Evolutionary conservation across 129 eudicot genomes (phyloP).

Genomic region (Artemisia annua): DNA sequence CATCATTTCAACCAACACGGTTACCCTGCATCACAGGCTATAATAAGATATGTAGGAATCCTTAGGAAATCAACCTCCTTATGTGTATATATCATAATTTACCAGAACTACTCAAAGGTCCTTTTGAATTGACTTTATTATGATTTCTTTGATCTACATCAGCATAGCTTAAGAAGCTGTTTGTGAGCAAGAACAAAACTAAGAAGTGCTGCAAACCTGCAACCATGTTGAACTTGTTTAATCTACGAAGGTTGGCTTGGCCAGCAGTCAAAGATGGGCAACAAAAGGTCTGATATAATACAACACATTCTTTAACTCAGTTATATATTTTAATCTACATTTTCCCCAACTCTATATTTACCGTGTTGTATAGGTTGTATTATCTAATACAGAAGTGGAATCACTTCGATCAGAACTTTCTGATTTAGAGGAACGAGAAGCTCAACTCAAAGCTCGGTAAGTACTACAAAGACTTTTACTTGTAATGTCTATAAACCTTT

Average conservation of each 20-base stretch:
- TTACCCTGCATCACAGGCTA: too few species aligned
- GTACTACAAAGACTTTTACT: slow-evolving; percentile 15
- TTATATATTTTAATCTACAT: neutral
- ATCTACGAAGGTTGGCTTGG: slow-evolving; percentile 59
- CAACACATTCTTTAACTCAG: neutral
- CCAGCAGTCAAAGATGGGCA: slow-evolving; percentile 48
- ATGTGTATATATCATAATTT: neutral
- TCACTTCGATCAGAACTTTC: slow-evolving; percentile 82
- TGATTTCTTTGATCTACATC: slow-evolving; percentile 30
- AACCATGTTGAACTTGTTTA: slow-evolving; percentile 79
- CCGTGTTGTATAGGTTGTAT: slow-evolving; percentile 49
- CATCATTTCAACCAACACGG: too few species aligned
- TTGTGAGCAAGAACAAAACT: slow-evolving; percentile 43
- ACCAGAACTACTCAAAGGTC: neutral
- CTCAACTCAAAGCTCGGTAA: slow-evolving; percentile 83
- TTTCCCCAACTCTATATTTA: neutral
- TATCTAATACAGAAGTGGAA: slow-evolving; percentile 72
- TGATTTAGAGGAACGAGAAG: slow-evolving; percentile 78
- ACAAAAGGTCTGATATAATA: slow-evolving; percentile 51
- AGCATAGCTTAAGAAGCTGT: slow-evolving; percentile 44
- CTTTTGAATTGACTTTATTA: slow-evolving; percentile 13
- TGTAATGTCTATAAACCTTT: too few species aligned
- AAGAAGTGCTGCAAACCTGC: slow-evolving; percentile 59
- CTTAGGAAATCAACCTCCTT: neutral
- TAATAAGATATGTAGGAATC: too few species aligned